A percentile compares a stretch with the other conserved stretches of the same genome.
Conservation (phyloP, 179 eudicot species). For the Beta corolliflora region DNA sequence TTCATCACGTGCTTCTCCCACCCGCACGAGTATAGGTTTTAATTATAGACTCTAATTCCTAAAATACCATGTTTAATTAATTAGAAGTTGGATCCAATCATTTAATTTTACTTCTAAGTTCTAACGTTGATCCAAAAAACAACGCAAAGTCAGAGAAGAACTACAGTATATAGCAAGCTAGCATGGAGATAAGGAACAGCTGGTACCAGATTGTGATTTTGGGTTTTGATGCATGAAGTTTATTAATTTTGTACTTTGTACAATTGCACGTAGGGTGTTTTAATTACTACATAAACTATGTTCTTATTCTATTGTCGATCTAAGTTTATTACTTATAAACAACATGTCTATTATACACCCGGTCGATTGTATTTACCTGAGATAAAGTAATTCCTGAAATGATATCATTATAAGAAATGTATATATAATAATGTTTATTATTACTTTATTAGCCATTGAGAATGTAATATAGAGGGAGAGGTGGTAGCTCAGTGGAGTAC, state of each 20-base stretch:
- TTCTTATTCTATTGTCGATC: too few species aligned
- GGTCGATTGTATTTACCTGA: too few species aligned
- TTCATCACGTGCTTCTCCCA: slow-evolving; percentile 30
- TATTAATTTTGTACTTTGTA: background rate
- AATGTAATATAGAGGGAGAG: too few species aligned
- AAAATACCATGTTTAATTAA: background rate
- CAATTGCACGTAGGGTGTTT: background rate
- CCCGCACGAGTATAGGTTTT: slow-evolving; percentile 36
- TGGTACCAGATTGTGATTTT: slow-evolving; percentile 29
- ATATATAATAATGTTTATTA: too few species aligned
- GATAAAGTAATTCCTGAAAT: too few species aligned
- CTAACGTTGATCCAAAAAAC: slow-evolving; percentile 16
- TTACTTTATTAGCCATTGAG: too few species aligned
- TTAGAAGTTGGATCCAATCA: slow-evolving; percentile 22
- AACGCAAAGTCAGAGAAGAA: slow-evolving; percentile 30
- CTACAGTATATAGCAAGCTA: slow-evolving; percentile 17
- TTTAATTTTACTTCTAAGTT: background rate
- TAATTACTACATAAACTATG: background rate
- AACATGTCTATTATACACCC: too few species aligned
- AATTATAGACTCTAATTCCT: slow-evolving; percentile 29
- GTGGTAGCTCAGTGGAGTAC: too few species aligned
- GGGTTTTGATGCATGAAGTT: slow-evolving; percentile 8
- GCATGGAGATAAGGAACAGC: slow-evolving; percentile 32
- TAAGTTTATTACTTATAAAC: too few species aligned
- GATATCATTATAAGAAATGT: too few species aligned